Evolutionary conservation across 129 eudicot genomes (phyloP), one percentile per base, ranked within the genome.

Genomic region (Pulicaria dysenterica): DNA sequence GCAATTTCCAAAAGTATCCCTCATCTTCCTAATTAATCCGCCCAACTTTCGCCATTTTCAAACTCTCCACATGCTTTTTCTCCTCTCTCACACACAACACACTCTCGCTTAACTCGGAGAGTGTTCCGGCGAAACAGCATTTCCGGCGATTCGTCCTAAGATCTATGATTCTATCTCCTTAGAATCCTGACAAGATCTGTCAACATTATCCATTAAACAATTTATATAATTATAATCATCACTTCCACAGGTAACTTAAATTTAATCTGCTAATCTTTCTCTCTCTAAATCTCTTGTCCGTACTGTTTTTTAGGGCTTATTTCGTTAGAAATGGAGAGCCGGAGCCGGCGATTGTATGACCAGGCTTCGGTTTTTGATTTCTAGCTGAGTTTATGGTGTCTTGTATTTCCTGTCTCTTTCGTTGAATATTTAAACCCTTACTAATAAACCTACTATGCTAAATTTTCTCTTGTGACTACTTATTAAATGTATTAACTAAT

Each of bases 321-420:
- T 12, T 61, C 48, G 24, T 49, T 53, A 70, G 0, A 48, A 45
- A 8, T 79, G 68, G 74, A 72, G 47, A 12, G 76, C 84, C 84
- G 83, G 83, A 50, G 79, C 75, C 80, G 79, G 75, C 75, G 65
- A 39, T 60, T 24, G 39, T 68, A 40, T 74, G 75, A 74, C 77
- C 59, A 8, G 51, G 79, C 42, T 46, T 24, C 8, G n/a, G 13
- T 3, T 68, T 62, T 56, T 13, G 3, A 15, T 58, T 39, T 76
- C 41, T 50, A 76, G 43, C 61, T 48, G 81, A 46, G 70, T 59
- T 77, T 73, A 50, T 36, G 57, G 69, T 73, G 66, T 71, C 34
- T 15, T 77, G 4, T 24, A 17, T 34, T 67, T 24, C n/a, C 53
- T 42, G 60, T 51, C 67, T 15, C 37, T 62, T 61, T 77, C 62